Conservation (phyloP, 176 grass and related monocot species). For the Carex littledalei region DNA sequence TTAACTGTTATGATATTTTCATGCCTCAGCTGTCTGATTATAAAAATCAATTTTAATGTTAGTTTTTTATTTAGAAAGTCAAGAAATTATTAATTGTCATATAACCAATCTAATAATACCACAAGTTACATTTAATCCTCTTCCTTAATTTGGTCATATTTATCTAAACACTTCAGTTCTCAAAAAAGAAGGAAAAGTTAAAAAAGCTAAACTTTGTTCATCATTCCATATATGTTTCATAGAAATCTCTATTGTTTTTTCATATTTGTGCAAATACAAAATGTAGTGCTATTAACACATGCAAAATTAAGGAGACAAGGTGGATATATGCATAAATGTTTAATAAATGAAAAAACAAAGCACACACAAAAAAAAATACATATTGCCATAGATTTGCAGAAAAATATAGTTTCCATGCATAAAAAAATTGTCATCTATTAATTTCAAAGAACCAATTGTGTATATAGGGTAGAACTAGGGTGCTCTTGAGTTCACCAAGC, state of each 20-base stretch:
- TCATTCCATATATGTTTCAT: background rate
- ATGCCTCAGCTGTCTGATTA: constrained; percentile 23
- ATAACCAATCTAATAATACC: background rate
- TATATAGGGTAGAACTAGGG: no score
- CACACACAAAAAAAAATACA: background rate
- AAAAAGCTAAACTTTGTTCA: background rate
- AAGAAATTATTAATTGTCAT: no score
- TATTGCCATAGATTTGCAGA: background rate
- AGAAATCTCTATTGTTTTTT: no score
- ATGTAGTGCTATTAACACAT: no score
- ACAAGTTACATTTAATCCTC: background rate
- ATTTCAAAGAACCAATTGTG: background rate
- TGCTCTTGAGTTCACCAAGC: no score
- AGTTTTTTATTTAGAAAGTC: background rate
- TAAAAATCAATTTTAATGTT: background rate
- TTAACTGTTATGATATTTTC: constrained; percentile 33
- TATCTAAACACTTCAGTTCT: background rate
- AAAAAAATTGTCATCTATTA: background rate
- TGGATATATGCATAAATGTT: background rate
- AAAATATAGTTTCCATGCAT: background rate
- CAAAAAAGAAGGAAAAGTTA: background rate
- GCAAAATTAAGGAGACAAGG: no score
- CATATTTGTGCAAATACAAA: no score
- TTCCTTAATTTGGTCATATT: background rate
- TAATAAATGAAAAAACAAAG: background rate